phyloP scores from a whole-genome alignment of 2,329 filamentous ascomycete species.

The Botrytis cinerea region DNA sequence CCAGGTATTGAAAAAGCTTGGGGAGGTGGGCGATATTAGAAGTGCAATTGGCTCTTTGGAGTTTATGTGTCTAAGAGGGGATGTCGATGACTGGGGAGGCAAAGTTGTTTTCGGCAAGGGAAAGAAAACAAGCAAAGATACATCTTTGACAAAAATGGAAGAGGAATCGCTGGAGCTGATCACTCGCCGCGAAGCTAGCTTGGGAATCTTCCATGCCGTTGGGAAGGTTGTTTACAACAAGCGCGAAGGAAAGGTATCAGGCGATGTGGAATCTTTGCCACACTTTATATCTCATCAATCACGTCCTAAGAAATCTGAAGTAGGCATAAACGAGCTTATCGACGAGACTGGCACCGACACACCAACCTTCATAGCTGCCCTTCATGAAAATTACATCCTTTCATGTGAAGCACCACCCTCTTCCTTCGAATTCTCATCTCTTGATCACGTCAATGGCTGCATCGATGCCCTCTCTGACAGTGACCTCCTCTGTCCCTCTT shows the following conservation, averaged over 20 bases:
- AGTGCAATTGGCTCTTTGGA: constrained; percentile 91
- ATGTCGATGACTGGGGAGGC: constrained; percentile 74
- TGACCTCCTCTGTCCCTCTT: constrained; percentile 78
- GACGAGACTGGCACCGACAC: constrained; percentile 93
- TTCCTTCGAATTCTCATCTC: constrained; percentile 58
- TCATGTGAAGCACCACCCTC: constrained; percentile 68
- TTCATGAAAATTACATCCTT: constrained; percentile 90
- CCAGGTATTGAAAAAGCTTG: constrained; percentile 73
- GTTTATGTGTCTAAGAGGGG: constrained; percentile 84
- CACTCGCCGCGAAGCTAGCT: constrained; percentile 81
- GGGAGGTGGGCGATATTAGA: constrained; percentile 87
- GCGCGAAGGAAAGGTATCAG: constrained; percentile 57
- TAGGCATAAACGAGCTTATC: constrained; percentile 74
- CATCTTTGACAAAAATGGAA: constrained; percentile 70
- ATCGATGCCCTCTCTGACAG: constrained; percentile 84
- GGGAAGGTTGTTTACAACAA: constrained; percentile 98
- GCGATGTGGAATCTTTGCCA: constrained; percentile 58
- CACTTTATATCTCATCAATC: constrained; percentile 57
- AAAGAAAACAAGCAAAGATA: constrained; percentile 34
- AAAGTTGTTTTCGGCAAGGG: constrained; percentile 66
- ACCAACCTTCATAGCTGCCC: constrained; percentile 81
- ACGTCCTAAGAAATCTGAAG: constrained; percentile 63
- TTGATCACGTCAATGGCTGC: constrained; percentile 81
- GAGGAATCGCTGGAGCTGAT: constrained; percentile 77
- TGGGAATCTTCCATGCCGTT: constrained; percentile 95